A percentile compares a stretch with the other conserved stretches of the same genome.
Evolutionary conservation across 371 early-diverging fungal species (phyloP).

Genomic region (Parasitella parasitica): DNA sequence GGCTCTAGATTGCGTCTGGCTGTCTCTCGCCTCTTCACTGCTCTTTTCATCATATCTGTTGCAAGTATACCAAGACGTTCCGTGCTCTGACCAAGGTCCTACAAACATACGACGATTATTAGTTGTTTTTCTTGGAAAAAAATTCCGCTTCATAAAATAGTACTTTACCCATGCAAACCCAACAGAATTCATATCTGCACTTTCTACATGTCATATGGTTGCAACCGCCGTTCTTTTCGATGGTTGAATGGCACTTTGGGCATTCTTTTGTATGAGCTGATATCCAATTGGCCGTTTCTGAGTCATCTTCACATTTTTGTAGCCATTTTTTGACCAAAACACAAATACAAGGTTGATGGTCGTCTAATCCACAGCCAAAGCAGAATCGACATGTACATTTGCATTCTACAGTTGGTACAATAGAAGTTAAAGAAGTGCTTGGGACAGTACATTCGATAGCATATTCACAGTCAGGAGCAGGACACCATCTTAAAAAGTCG

Average conservation of each 20-base stretch:
- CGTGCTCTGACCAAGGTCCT: slow-evolving; percentile 95
- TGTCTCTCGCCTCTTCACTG: slow-evolving; percentile 78
- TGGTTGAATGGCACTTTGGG: slow-evolving; percentile 87
- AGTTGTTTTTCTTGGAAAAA: too few relatives aligned
- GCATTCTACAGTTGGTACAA: slow-evolving; percentile 89
- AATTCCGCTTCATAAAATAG: too few relatives aligned
- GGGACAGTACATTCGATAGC: slow-evolving; percentile 88
- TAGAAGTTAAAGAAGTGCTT: slow-evolving; percentile 61
- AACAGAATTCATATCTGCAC: slow-evolving; percentile 87
- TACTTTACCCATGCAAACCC: slow-evolving; percentile 72
- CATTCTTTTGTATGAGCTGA: slow-evolving; percentile 97
- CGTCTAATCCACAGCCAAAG: slow-evolving; percentile 88
- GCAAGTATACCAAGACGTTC: slow-evolving; percentile 88
- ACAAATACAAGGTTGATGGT: slow-evolving; percentile 95
- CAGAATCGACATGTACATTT: slow-evolving; percentile 83
- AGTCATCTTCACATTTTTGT: slow-evolving; percentile 96
- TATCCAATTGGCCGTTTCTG: slow-evolving; percentile 97
- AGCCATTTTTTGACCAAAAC: slow-evolving; percentile 83
- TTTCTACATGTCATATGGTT: slow-evolving; percentile 94
- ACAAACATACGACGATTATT: neutral
- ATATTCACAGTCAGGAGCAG: slow-evolving; percentile 93
- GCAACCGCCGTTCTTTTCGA: slow-evolving; percentile 98
- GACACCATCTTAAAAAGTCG: slow-evolving; percentile 87
- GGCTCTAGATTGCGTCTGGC: slow-evolving; percentile 83
- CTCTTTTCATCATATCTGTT: slow-evolving; percentile 89